These are phyloP conservation scores for Cairneyella variabilis DNA, from an alignment of 495 filamentous ascomycete genomes.

Conservation along the genomic window DNA sequence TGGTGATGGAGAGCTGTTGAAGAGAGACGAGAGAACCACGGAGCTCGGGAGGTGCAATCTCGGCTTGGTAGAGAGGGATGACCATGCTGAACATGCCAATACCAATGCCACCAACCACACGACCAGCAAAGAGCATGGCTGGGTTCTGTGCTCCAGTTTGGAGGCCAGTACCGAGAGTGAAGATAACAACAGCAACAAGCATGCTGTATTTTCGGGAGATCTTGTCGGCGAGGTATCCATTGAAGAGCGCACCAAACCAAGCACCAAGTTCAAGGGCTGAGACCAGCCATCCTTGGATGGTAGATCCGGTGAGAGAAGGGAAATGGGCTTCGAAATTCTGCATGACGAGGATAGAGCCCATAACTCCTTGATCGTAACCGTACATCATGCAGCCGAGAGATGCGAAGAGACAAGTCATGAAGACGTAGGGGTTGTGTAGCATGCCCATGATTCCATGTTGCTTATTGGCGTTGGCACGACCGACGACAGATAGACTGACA, in stretches of 20 bases:
- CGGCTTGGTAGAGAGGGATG: slow-evolving; percentile 47
- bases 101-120: slow-evolving; percentile 58
- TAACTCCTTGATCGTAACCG: slow-evolving; percentile 20
- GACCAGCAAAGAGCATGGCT: slow-evolving; percentile 53
- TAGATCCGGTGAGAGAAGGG: slow-evolving; percentile 23
- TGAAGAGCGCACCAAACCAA: slow-evolving; percentile 41
- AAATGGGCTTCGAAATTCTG: slow-evolving; percentile 24
- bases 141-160: slow-evolving; percentile 54
- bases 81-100: slow-evolving; percentile 48
- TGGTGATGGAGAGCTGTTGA: slow-evolving; percentile 51
- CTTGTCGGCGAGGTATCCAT: slow-evolving; percentile 57
- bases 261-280: slow-evolving; percentile 31
- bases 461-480: slow-evolving; percentile 34
- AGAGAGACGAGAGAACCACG: slow-evolving; percentile 51
- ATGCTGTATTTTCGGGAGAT: slow-evolving; percentile 56
- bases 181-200: slow-evolving; percentile 51
- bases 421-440: slow-evolving; percentile 36
- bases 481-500: slow-evolving; percentile 33
- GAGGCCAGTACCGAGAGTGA: slow-evolving; percentile 49
- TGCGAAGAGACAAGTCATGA: slow-evolving; percentile 30
- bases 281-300: slow-evolving; percentile 20
- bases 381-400: slow-evolving; percentile 17
- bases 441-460: slow-evolving; percentile 34
- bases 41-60: slow-evolving; percentile 54
- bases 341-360: slow-evolving; percentile 13